Percentiles rank a stretch among this genome's conserved stretches.
phyloP scores from a whole-genome alignment of 495 filamentous ascomycete species.

The Tuber indicum region DNA sequence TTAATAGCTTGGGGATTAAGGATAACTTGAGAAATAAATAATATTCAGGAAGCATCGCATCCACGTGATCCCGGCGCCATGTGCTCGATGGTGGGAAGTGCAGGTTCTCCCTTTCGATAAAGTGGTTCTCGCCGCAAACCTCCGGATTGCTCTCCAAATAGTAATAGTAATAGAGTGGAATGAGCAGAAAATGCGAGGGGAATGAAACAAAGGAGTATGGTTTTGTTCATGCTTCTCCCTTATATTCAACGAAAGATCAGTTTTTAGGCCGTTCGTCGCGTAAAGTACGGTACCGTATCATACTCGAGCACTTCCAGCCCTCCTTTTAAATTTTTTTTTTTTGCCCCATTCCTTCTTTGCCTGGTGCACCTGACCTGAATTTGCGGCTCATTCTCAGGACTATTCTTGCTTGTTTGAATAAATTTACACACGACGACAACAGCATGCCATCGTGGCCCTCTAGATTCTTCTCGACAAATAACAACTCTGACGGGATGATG shows the following conservation, averaged over 20 bases:
- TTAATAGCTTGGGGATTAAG: neutral
- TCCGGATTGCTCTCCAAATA: neutral
- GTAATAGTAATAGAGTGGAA: neutral
- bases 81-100: neutral
- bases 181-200: neutral
- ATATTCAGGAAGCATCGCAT: neutral
- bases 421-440: neutral
- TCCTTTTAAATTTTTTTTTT: neutral
- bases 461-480: neutral
- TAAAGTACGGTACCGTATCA: neutral
- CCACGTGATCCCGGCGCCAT: neutral
- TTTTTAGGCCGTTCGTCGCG: neutral
- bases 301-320: neutral
- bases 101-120: neutral
- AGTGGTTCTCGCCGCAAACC: neutral
- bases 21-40: too few relatives aligned
- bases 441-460: constrained; percentile 5
- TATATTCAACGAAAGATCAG: neutral
- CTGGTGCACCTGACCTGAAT: neutral
- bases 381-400: constrained; percentile 2
- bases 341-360: neutral
- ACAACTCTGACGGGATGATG: neutral
- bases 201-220: neutral
- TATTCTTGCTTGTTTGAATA: neutral
- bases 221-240: neutral